Evolutionary conservation across 2,329 filamentous ascomycete genomes (phyloP), one percentile per base, ranked within the genome.

Genomic region (Trichophyton rubrum): DNA sequence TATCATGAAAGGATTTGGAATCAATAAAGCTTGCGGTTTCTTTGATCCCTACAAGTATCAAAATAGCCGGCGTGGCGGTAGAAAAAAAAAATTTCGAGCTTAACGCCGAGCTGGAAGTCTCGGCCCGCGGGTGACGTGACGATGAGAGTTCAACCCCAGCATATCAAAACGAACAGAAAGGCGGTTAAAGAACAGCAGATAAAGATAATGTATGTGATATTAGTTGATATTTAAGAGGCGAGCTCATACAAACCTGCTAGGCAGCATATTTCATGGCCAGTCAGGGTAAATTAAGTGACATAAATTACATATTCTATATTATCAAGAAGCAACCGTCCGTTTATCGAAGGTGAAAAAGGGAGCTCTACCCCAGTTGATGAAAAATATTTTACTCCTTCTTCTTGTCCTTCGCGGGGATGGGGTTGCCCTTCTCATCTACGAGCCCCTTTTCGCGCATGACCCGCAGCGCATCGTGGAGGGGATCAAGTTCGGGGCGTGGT

Each of bases 381-480:
- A 27, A 27, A 27, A 27, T 6, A 27, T 3, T 38, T 17, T 56
- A 55, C 33, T 60, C 47, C 20, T 55, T 55, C 33, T 55, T 55
- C 30, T 60, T 56, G 5, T 53, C 41, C 59, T 60, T 55, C 7
- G 41, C 13, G 20, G 56, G 35, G 41, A 60, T 60, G 1, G 33
- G 47, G n/a, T 60, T 60, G 20, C 47, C 47, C 2, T 41, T 38
- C 47, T 60, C 59, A 27, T 60, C 59, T 15, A 60, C 47, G 15
- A 60, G 59, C 22, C 59, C 59, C 59, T 60, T 60, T 56, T 53
- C 59, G 27, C 47, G 59, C 59, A 60, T 60, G 45, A 60, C 59
- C n/a, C 47, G 43, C 40, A 60, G 43, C 13, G 59, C 59, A 38
- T 60, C 59, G 41, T 60, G 59, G 49, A 60, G 59, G 9, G 59